phyloP scores from a whole-genome alignment of 2,329 filamentous ascomycete genomes.

The Tolypocladium nubicola region DNA sequence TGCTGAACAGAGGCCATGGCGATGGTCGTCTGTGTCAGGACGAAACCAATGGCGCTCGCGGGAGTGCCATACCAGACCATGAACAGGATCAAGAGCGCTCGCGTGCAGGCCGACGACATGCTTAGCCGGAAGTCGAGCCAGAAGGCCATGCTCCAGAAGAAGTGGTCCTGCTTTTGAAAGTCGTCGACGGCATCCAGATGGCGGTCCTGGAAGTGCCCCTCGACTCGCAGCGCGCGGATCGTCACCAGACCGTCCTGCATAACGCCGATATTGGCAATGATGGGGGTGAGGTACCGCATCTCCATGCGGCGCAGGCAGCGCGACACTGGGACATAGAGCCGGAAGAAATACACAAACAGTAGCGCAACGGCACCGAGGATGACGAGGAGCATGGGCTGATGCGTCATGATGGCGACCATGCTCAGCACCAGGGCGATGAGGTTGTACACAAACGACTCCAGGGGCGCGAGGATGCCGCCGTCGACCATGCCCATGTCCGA shows the following conservation, averaged over 20 bases:
- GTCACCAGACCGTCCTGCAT: conserved; percentile 78
- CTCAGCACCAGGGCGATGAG: conserved; percentile 62
- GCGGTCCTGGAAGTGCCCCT: conserved; percentile 67
- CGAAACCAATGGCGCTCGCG: conserved; percentile 73
- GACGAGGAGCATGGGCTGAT: conserved; percentile 66
- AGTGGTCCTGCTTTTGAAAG: conserved; percentile 93
- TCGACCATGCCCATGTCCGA: conserved; percentile 86
- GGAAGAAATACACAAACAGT: conserved; percentile 64
- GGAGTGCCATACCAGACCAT: conserved; percentile 67
- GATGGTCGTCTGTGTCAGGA: conserved; percentile 46
- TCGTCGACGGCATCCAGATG: conserved; percentile 75
- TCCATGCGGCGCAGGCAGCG: conserved; percentile 76
- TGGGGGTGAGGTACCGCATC: conserved; percentile 78
- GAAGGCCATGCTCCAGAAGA: conserved; percentile 81
- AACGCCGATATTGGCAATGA: conserved; percentile 89
- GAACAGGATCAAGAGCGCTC: conserved; percentile 61
- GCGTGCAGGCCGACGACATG: conserved; percentile 53
- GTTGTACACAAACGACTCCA: conserved; percentile 61
- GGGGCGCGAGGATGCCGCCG: conserved; percentile 67
- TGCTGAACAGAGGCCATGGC: conserved; percentile 28
- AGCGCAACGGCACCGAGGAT: conserved; percentile 59
- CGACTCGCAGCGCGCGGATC: conserved; percentile 71
- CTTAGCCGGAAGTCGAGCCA: conserved; percentile 74
- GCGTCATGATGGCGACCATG: conserved; percentile 65
- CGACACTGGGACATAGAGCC: conserved; percentile 69